phyloP scores from a whole-genome alignment of 495 filamentous ascomycete species.

The Schizothecium vesticola region DNA sequence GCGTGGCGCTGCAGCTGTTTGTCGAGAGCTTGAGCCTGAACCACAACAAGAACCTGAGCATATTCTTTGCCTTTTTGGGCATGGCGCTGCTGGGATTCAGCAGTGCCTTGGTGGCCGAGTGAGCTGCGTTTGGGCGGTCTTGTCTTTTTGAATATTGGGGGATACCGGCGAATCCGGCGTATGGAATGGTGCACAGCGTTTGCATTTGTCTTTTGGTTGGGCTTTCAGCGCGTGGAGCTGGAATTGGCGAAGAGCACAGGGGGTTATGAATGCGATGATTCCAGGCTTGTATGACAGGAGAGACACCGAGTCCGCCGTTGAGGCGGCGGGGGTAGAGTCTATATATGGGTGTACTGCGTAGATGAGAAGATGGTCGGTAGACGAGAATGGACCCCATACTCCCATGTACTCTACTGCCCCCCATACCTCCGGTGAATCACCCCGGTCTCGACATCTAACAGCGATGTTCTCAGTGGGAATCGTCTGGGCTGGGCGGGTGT shows the following conservation, averaged over 20 bases:
- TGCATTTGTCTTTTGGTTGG: not conserved
- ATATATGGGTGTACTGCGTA: not conserved
- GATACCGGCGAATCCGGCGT: not conserved
- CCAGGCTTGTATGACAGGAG: not conserved
- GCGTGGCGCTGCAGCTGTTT: conserved; percentile 84
- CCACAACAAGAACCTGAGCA: conserved; percentile 73
- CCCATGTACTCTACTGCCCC: not conserved
- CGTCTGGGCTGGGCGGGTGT: not conserved
- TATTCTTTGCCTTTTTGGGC: conserved; percentile 78
- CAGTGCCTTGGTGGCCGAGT: conserved; percentile 56
- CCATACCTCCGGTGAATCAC: not conserved
- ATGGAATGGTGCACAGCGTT: not conserved
- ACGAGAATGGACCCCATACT: not conserved
- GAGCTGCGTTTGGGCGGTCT: not conserved
- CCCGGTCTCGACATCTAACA: too few species aligned
- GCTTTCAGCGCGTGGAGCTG: not conserved
- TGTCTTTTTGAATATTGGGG: not conserved
- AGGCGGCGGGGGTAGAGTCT: not conserved
- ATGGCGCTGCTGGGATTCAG: conserved; percentile 87
- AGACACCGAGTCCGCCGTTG: not conserved
- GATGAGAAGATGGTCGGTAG: not conserved
- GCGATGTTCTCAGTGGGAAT: not conserved
- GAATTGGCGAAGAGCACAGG: not conserved
- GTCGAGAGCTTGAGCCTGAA: conserved; percentile 76
- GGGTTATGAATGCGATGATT: not conserved